phyloP scores from a whole-genome alignment of 768 basidiomycete species.

The Boletus patriciae region DNA sequence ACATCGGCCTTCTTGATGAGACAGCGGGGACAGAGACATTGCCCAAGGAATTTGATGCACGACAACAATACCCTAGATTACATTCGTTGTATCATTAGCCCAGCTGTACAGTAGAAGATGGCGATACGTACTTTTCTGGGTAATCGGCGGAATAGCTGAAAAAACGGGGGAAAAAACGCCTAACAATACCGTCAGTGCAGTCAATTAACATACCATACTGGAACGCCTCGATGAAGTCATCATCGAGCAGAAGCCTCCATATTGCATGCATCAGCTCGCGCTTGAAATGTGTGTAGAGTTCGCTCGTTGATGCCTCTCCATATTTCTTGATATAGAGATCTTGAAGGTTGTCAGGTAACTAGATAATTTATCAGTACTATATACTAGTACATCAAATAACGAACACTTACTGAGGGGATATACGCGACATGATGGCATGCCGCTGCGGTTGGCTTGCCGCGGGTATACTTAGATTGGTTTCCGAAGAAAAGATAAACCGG shows the following conservation, averaged over 20 bases:
- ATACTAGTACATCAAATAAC: too few species aligned
- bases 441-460: too few species aligned
- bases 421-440: too few species aligned
- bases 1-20: not conserved
- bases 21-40: conserved; percentile 1
- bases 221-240: conserved; percentile 16
- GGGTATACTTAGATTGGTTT: too few species aligned
- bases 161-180: conserved; percentile 10
- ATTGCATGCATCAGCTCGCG: conserved; percentile 19
- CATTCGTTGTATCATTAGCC: not conserved
- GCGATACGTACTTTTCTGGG: not conserved
- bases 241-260: conserved; percentile 13
- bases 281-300: conserved; percentile 11
- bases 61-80: not conserved
- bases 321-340: too few species aligned
- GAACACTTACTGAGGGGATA: too few species aligned
- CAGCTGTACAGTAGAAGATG: too few species aligned
- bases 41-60: conserved; percentile 6
- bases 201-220: conserved; percentile 12
- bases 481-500: too few species aligned
- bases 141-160: conserved; percentile 22
- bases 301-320: too few species aligned
- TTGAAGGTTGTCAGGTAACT: too few species aligned
- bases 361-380: too few species aligned
- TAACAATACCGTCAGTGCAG: conserved; percentile 13